Percentiles rank a stretch among this genome's conserved stretches.
Conservation (phyloP, 2,329 filamentous ascomycete genomes). For the Colletotrichum cordylinicola region DNA sequence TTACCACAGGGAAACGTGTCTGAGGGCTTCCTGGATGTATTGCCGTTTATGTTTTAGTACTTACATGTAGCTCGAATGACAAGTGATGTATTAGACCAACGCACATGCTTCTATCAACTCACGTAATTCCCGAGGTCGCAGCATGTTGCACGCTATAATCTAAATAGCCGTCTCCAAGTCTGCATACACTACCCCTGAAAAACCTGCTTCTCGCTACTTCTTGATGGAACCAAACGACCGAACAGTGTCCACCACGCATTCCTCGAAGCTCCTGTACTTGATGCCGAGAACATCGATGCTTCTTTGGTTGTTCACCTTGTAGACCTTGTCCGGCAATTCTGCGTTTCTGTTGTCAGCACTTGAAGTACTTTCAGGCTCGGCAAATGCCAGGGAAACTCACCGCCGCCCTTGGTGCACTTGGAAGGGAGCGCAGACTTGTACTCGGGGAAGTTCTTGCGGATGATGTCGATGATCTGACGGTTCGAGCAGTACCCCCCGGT, state of each 20-base stretch:
- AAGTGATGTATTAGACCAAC: too few relatives aligned
- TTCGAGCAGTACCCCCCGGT: neutral
- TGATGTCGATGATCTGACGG: neutral
- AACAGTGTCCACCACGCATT: neutral
- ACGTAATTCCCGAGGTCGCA: accelerated
- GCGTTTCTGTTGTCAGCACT: neutral
- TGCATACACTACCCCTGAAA: neutral
- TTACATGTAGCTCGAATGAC: too few relatives aligned
- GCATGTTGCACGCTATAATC: neutral
- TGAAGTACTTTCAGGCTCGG: neutral
- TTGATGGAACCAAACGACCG: neutral
- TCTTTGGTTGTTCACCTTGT: neutral
- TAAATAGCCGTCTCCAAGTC: neutral
- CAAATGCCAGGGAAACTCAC: neutral
- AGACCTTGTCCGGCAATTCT: neutral
- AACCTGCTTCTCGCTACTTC: neutral
- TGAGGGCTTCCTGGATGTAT: too few relatives aligned
- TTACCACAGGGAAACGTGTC: too few relatives aligned
- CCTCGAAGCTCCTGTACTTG: neutral
- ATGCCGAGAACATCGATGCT: neutral
- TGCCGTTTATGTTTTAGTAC: too few relatives aligned
- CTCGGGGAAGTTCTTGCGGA: neutral
- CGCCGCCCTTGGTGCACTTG: neutral
- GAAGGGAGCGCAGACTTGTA: neutral
- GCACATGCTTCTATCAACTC: too few relatives aligned